Evolutionary conservation across 2,329 filamentous ascomycete genomes (phyloP).

Genomic region (Monilinia fructicola): DNA sequence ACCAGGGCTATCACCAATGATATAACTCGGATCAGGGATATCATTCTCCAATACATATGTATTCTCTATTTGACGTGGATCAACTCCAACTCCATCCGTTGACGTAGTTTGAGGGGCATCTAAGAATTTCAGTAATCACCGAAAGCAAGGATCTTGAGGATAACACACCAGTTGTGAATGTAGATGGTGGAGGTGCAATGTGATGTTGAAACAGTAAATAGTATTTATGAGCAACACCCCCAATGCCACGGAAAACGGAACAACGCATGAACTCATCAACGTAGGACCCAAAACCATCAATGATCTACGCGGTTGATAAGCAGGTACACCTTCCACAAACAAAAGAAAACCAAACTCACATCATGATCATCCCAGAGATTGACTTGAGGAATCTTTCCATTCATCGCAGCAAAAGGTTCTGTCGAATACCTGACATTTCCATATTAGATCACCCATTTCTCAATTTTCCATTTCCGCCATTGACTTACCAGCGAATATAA

Average conservation of each 20-base stretch:
- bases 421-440: constrained; percentile 66
- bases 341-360: constrained; percentile 43
- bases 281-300: constrained; percentile 92
- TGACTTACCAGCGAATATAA: constrained; percentile 69
- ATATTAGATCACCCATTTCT: constrained; percentile 47
- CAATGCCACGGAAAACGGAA: constrained; percentile 86
- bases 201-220: constrained; percentile 98
- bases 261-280: constrained; percentile 91
- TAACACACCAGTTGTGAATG: constrained; percentile 73
- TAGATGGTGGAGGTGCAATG: constrained; percentile 77
- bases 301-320: constrained; percentile 52
- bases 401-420: constrained; percentile 81
- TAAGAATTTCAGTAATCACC: constrained; percentile 28
- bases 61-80: constrained; percentile 70
- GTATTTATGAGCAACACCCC: constrained; percentile 93
- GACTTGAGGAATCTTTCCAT: constrained; percentile 89
- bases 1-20: constrained; percentile 62
- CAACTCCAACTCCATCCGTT: constrained; percentile 56
- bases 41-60: constrained; percentile 67
- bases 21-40: constrained; percentile 62
- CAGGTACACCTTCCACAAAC: not conserved
- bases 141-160: constrained; percentile 20
- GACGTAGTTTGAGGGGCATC: constrained; percentile 53
- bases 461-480: constrained; percentile 44
- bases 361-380: constrained; percentile 99